Conservation (phyloP, 2,329 filamentous ascomycete genomes). For the Acarospora socialis region DNA sequence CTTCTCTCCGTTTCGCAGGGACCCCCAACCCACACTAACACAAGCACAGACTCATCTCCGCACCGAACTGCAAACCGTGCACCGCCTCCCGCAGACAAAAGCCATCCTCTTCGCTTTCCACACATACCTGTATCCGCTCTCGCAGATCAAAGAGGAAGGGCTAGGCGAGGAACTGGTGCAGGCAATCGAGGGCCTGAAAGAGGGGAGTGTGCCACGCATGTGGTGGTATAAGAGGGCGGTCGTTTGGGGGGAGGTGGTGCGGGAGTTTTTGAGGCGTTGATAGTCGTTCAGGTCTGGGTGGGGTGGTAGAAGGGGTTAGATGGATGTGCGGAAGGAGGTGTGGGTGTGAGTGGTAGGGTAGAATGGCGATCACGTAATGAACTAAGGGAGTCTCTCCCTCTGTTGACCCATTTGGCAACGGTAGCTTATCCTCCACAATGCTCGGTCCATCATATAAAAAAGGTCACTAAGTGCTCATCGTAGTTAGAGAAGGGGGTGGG, state of each 20-base stretch:
- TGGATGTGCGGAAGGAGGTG: no score
- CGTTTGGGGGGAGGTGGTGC: constrained; percentile 13
- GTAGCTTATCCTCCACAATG: no score
- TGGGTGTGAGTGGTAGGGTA: no score
- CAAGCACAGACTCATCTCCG: constrained; percentile 37
- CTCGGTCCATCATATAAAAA: no score
- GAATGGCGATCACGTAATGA: no score
- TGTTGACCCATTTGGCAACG: no score
- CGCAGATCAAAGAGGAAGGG: constrained; percentile 42
- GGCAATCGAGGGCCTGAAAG: constrained; percentile 15
- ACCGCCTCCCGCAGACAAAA: constrained; percentile 39
- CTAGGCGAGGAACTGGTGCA: constrained; percentile 13
- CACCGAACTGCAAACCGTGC: constrained; percentile 47
- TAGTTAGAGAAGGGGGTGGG: no score
- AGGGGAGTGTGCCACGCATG: constrained; percentile 13
- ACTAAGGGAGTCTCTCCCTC: no score
- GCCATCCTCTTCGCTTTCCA: constrained; percentile 49
- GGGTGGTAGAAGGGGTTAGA: no score
- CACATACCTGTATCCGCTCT: constrained; percentile 45
- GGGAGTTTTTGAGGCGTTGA: constrained; percentile 7
- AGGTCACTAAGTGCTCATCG: no score
- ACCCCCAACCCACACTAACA: no score
- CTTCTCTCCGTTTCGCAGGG: constrained; percentile 13
- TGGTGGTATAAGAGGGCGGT: constrained; percentile 13
- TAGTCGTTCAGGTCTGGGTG: no score